Base-by-base conservation (phyloP, 2,329 filamentous ascomycete species). In the Diaporthe sp. region DNA sequence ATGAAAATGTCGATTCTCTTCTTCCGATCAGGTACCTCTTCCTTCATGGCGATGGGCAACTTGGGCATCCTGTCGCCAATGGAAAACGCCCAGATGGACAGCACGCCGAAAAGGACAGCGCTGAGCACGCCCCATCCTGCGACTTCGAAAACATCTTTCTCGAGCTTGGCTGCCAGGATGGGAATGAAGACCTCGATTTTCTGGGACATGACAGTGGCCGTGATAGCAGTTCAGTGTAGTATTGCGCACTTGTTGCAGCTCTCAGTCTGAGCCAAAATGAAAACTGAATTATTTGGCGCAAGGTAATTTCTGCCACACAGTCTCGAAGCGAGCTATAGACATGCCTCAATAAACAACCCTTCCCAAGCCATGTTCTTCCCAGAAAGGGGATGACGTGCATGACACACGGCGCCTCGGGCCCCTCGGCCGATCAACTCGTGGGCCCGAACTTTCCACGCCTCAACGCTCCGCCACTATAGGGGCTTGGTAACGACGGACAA, bases 11-110 rank as follows among this genome's bases (percentile, higher is more conserved):
- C 37, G 28, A 63, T 63, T 8, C 58, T 44, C 7, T 8, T 44
- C 37, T 63, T 63, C n/a, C 58, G 37, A 25, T 63, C n/a, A 28
- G 58, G 58, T 5, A 63, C 39, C n/a, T 63, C 39, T 25, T 63
- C 58, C 12, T 39, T 10, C 58, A 63, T 42, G 7, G 58, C 58
- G 13, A 63, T 63, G n/a, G 58, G 58, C n/a, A 63, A 3, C 5
- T 44, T 25, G 6, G 22, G 12, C 58, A 63, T 63, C 31, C n/a
- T 63, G 4, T 44, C 8, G 9, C 22, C 58, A 63, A 28, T 2
- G 5, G 15, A 13, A 20, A 44, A 44, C 1, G 25, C 28, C 58
- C 58, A 63, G 6, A 63, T 44, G 37, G 37, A 17, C 2, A 25
- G 44, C 5, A 20, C n/a, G n/a, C 22, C 58, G 17, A 44, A 20